Base-by-base conservation (phyloP, 352 stramenopile species). In the Phytophthora rubi region DNA sequence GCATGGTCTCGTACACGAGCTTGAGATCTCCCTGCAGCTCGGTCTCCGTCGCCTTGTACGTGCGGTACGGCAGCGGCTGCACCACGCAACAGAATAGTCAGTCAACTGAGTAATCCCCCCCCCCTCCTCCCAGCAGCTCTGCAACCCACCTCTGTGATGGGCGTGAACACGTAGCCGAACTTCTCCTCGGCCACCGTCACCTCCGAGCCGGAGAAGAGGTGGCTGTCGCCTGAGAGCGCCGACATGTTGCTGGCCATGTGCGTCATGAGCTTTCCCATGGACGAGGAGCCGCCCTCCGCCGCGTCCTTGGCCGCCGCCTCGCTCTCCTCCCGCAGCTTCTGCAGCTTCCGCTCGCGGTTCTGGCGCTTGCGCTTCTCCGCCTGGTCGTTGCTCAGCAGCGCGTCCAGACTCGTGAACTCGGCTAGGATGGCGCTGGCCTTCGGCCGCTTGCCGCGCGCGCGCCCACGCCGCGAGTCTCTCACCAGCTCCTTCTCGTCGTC, bases 101-200 rank as follows among this genome's bases (percentile, higher is more conserved):
- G 30, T 32, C 15, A 42, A 48, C 33, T 12, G 33, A 39, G 37
- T 45, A n/a, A 45, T 39, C 23, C 16, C 56, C 13, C 56, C 13
- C 44, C 18, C 42, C n/a, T 3, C 18, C 28, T n/a, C 3, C 45
- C 15, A 6, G 21, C 45, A 52, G 9, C 35, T 42, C 21, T 10
- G 39, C 39, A 4, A 49, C 42, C 1, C 47, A 86, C 82, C 73
- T 91, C 80, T 6, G 77, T 86, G 16, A 95, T 93, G 5, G 88
- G 82, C 58, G 77, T 82, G 62, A 95, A 95, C 18, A 95, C 86
- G 63, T 93, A 95, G 53, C 85, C 88, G 57, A 94, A 95, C 62
- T 89, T 87, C 61, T 94, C 88, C 33, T 90, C 76, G 45, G 64
- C 79, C 7, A 77, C 62, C 32, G 63, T 61, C 30, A 81, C 32